Conservation (phyloP, 352 stramenopile genomes). For the Phytophthora aleatoria region DNA sequence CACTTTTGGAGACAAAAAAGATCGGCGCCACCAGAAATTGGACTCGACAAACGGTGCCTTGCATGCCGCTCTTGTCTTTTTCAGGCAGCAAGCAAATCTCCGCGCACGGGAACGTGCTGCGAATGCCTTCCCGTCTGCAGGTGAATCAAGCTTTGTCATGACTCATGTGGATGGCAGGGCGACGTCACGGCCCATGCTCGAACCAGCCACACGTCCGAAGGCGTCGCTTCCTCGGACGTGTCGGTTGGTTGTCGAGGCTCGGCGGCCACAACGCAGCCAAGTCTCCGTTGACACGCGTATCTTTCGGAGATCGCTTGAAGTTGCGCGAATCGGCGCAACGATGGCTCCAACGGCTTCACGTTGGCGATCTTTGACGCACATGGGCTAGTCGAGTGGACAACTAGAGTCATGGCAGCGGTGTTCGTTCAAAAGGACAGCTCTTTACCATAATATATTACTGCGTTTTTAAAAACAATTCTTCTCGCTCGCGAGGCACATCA, state of each 20-base stretch:
- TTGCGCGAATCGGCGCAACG: background rate
- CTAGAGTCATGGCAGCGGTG: background rate
- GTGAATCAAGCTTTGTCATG: constrained; percentile 14
- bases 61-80: constrained; percentile 21
- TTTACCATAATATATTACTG: constrained; percentile 50
- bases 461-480: constrained; percentile 38
- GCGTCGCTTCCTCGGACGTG: background rate
- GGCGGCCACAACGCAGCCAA: background rate
- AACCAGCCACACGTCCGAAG: background rate
- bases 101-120: constrained; percentile 28
- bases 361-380: background rate
- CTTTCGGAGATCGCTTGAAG: constrained; percentile 11
- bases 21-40: constrained; percentile 14
- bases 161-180: constrained; percentile 1
- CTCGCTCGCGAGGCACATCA: constrained; percentile 39
- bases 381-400: too few species aligned
- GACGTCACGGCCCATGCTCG: background rate
- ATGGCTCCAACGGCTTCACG: background rate
- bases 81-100: constrained; percentile 22
- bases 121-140: constrained; percentile 22
- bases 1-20: background rate
- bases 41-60: constrained; percentile 17
- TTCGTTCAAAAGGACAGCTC: constrained; percentile 23
- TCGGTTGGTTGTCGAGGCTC: constrained; percentile 12
- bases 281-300: constrained; percentile 12